Percentiles rank a stretch among this genome's conserved stretches.
Conservation (phyloP, 495 filamentous ascomycete genomes). For the Penicillium daleae region DNA sequence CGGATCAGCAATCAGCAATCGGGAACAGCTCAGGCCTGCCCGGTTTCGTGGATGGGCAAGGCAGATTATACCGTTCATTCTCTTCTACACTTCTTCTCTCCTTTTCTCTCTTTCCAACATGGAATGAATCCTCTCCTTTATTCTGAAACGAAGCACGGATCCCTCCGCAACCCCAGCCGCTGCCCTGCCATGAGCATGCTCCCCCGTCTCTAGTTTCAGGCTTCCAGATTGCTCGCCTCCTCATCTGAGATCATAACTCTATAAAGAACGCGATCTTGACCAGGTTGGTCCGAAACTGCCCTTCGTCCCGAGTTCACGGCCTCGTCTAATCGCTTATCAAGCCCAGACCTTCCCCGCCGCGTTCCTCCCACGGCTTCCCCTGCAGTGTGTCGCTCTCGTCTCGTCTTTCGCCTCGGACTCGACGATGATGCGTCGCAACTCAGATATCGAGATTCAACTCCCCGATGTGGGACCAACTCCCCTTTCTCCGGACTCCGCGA, state of each 20-base stretch:
- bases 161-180: slow-evolving; percentile 31
- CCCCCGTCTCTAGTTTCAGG: slow-evolving; percentile 20
- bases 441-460: slow-evolving; percentile 51
- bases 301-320: neutral
- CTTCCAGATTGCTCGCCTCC: slow-evolving; percentile 12
- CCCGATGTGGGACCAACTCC: slow-evolving; percentile 44
- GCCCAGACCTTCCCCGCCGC: slow-evolving; percentile 29
- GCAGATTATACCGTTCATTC: slow-evolving; percentile 4
- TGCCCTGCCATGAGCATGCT: slow-evolving; percentile 19
- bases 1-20: slow-evolving; percentile 15
- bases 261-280: neutral
- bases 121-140: slow-evolving; percentile 15
- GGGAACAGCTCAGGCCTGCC: neutral
- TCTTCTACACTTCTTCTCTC: slow-evolving; percentile 12
- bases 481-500: slow-evolving; percentile 33
- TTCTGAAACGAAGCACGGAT: slow-evolving; percentile 51
- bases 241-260: neutral
- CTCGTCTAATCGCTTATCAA: slow-evolving; percentile 32
- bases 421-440: slow-evolving; percentile 53
- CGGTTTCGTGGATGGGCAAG: slow-evolving; percentile 15
- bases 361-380: slow-evolving; percentile 12
- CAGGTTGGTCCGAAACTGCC: neutral
- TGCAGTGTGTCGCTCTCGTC: slow-evolving; percentile 6
- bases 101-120: slow-evolving; percentile 10
- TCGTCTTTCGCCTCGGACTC: slow-evolving; percentile 5